Conservation (phyloP, 768 basidiomycete species). For the Bullera alba region DNA sequence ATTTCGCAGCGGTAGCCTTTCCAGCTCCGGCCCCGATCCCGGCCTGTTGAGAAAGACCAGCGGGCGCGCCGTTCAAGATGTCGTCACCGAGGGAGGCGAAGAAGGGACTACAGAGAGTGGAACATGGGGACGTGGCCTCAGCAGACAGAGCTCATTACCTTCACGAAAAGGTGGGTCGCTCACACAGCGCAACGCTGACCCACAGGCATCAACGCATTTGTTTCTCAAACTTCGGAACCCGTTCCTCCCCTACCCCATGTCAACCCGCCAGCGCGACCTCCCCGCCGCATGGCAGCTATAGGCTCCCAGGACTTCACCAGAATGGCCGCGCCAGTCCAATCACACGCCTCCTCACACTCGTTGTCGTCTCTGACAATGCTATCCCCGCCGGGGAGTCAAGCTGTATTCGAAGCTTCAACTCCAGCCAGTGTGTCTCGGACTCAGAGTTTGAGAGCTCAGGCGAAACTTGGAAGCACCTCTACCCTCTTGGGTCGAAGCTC, state of each 20-base stretch:
- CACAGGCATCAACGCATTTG: slow-evolving; percentile 3
- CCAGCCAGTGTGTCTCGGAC: slow-evolving; percentile 30
- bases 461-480: slow-evolving; percentile 13
- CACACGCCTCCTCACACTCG: slow-evolving; percentile 26
- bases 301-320: too few species aligned
- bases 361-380: slow-evolving; percentile 32
- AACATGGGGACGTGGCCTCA: slow-evolving; percentile 23
- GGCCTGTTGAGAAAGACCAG: slow-evolving; percentile 19
- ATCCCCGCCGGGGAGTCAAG: slow-evolving; percentile 1
- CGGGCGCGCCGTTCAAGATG: slow-evolving; percentile 28
- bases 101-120: slow-evolving; percentile 11
- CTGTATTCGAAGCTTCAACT: not conserved
- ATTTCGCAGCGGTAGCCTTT: slow-evolving; percentile 33
- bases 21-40: slow-evolving; percentile 9
- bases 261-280: slow-evolving; percentile 32
- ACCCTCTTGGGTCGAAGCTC: slow-evolving; percentile 24
- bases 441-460: slow-evolving; percentile 39
- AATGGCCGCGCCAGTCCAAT: slow-evolving; percentile 6
- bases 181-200: not conserved
- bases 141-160: slow-evolving; percentile 37
- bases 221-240: slow-evolving; percentile 4
- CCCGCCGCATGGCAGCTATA: slow-evolving; percentile 17
- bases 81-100: slow-evolving; percentile 15
- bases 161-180: slow-evolving; percentile 24
- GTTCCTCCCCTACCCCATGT: slow-evolving; percentile 4